Evolutionary conservation across 805 yeast species (phyloP).

Genomic region (Citeromyces nyonsensis): DNA sequence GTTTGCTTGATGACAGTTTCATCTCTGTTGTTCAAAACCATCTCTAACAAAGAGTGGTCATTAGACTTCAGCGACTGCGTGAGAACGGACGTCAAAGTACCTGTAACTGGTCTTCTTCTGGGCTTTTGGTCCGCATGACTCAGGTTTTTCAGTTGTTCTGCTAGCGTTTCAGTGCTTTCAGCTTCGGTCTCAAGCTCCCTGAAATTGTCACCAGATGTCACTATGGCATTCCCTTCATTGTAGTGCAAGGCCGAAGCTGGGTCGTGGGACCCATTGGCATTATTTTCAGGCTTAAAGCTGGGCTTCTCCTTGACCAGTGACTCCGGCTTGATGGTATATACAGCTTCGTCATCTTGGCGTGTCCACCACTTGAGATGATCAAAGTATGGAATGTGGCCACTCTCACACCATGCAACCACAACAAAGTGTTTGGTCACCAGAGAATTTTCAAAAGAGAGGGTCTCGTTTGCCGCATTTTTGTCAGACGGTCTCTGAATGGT

Average conservation of each 20-base stretch:
- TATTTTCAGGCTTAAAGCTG: slow-evolving; percentile 10
- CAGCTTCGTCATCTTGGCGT: slow-evolving; percentile 9
- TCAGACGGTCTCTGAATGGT: slow-evolving; percentile 28
- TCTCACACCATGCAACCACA: slow-evolving; percentile 46
- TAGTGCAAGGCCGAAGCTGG: slow-evolving; percentile 37
- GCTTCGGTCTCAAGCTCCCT: slow-evolving; percentile 34
- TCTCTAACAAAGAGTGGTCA: slow-evolving; percentile 76
- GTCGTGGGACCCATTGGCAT: slow-evolving; percentile 24
- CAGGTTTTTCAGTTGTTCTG: slow-evolving; percentile 7
- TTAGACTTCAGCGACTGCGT: slow-evolving; percentile 80
- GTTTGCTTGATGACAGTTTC: slow-evolving; percentile 33
- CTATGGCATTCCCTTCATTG: slow-evolving; percentile 43
- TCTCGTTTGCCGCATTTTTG: slow-evolving; percentile 12
- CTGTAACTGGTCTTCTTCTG: slow-evolving; percentile 33
- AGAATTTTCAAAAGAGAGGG: slow-evolving; percentile 10
- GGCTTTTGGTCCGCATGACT: slow-evolving; percentile 8
- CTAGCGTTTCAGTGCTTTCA: slow-evolving; percentile 19
- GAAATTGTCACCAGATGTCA: slow-evolving; percentile 50
- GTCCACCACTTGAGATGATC: slow-evolving; percentile 36
- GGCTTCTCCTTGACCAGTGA: slow-evolving; percentile 22
- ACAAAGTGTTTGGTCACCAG: slow-evolving; percentile 17
- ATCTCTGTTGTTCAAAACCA: slow-evolving; percentile 50
- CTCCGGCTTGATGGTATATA: slow-evolving; percentile 11
- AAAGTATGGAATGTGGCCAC: slow-evolving; percentile 38
- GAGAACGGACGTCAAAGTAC: slow-evolving; percentile 71